Conservation (phyloP, 306 rosid genomes). For the Vigna hirtella region DNA sequence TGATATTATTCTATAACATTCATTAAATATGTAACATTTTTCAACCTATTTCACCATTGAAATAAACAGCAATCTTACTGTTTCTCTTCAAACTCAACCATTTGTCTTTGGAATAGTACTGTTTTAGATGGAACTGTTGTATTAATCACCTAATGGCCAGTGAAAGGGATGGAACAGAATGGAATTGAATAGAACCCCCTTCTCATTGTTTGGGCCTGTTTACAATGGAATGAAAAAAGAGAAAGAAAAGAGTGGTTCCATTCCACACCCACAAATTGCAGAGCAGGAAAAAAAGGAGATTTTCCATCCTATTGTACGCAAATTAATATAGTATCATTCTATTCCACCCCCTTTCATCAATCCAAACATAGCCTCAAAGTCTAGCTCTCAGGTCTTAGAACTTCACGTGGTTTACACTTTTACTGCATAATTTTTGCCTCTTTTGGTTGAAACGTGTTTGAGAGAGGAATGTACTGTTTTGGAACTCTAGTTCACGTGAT, state of each 20-base stretch:
- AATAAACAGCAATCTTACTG: background rate
- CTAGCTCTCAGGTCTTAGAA: conserved; percentile 1
- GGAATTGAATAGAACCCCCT: background rate
- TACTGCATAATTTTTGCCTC: background rate
- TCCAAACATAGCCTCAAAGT: background rate
- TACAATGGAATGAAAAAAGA: background rate
- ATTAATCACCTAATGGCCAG: background rate
- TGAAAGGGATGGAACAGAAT: background rate
- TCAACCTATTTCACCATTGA: conserved; percentile 23
- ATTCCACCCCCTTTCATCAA: background rate
- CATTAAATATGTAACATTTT: conserved; percentile 27
- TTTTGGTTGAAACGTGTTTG: background rate
- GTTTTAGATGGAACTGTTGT: background rate
- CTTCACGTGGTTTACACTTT: conserved; percentile 1
- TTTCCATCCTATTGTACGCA: background rate
- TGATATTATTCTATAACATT: background rate
- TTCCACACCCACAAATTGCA: background rate
- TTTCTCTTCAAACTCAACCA: background rate
- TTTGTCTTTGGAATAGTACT: background rate
- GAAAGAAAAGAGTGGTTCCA: background rate
- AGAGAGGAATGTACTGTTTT: background rate
- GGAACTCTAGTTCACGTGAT: background rate
- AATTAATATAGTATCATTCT: background rate
- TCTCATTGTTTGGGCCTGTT: conserved; percentile 2
- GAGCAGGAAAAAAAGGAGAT: background rate